phyloP scores from a whole-genome alignment of 805 yeast genomes.

The Vanderwaltozyma polyspora region DNA sequence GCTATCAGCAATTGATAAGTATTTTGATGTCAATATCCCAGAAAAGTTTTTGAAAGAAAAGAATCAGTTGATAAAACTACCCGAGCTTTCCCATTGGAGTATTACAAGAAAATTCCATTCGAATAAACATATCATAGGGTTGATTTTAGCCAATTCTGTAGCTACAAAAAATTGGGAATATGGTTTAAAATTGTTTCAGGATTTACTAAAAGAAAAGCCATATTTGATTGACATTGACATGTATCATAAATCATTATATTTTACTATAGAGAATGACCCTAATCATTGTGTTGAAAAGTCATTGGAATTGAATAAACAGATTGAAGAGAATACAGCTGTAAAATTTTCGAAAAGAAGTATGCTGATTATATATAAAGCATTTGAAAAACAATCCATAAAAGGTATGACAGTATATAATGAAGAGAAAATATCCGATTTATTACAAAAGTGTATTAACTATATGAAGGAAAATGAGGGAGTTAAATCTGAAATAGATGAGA shows the following conservation, averaged over 20 bases:
- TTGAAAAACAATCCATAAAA: constrained; percentile 16
- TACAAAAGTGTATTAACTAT: constrained; percentile 10
- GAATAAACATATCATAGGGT: constrained; percentile 11
- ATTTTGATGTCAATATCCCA: constrained; percentile 7
- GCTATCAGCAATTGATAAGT: constrained; percentile 8
- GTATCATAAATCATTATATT: constrained; percentile 10
- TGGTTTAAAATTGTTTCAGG: constrained; percentile 11
- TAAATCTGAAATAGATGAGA: constrained; percentile 5
- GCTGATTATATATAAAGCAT: constrained; percentile 17
- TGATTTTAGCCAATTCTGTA: constrained; percentile 12
- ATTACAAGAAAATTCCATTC: constrained; percentile 7
- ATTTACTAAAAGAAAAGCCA: constrained; percentile 1
- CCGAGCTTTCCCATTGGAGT: constrained; percentile 11
- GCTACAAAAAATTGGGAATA: constrained; percentile 8
- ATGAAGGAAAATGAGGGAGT: constrained; percentile 12
- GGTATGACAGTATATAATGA: constrained; percentile 6
- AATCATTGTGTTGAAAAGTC: constrained; percentile 11
- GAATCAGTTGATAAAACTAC: constrained; percentile 2
- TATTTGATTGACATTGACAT: constrained; percentile 13
- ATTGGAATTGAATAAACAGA: constrained; percentile 6
- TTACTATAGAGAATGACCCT: constrained; percentile 8
- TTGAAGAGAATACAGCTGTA: constrained; percentile 6
- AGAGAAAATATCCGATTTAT: constrained; percentile 4
- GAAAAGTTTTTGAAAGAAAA: neutral
- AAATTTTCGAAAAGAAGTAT: constrained; percentile 10